Evolutionary conservation across 352 stramenopile genomes (phyloP).

Genomic region (Phytopythium mirpurense): DNA sequence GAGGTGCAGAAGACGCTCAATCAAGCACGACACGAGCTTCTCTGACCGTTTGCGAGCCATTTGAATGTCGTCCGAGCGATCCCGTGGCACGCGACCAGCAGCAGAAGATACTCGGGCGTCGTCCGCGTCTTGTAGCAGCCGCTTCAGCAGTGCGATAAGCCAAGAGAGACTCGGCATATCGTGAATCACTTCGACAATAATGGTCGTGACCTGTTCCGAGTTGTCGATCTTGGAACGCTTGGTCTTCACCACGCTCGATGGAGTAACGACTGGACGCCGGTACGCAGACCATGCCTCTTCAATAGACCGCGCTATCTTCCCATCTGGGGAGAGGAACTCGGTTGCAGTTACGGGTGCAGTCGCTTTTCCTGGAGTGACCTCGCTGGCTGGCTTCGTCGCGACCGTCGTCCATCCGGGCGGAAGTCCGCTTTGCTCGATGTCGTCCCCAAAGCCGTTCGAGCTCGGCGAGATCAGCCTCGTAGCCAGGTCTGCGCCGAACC

Average conservation of each 20-base stretch:
- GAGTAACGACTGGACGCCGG: slow-evolving; percentile 44
- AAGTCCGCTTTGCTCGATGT: slow-evolving; percentile 38
- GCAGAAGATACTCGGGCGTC: slow-evolving; percentile 11
- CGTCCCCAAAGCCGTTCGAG: slow-evolving; percentile 14
- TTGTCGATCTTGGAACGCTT: slow-evolving; percentile 63
- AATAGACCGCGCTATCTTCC: slow-evolving; percentile 31
- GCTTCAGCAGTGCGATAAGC: slow-evolving; percentile 65
- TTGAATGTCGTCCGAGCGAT: slow-evolving; percentile 41
- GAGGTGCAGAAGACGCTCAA: slow-evolving; percentile 62
- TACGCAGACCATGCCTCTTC: slow-evolving; percentile 62
- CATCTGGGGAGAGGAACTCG: slow-evolving; percentile 60
- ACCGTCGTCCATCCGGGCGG: slow-evolving; percentile 51
- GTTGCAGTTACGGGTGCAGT: background rate
- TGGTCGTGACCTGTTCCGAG: slow-evolving; percentile 44
- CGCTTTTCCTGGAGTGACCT: background rate
- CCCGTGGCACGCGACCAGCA: slow-evolving; percentile 20
- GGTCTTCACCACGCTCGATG: slow-evolving; percentile 58
- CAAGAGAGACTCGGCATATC: slow-evolving; percentile 64
- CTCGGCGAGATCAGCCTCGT: slow-evolving; percentile 29
- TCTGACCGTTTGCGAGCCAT: slow-evolving; percentile 47
- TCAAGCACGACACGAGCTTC: slow-evolving; percentile 59
- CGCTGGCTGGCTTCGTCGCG: slow-evolving; percentile 3
- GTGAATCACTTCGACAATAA: slow-evolving; percentile 77
- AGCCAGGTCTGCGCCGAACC: slow-evolving; percentile 67
- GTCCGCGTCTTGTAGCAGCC: slow-evolving; percentile 37